Conservation (phyloP, 2,329 filamentous ascomycete species). For the Pseudocercospora cruenta region DNA sequence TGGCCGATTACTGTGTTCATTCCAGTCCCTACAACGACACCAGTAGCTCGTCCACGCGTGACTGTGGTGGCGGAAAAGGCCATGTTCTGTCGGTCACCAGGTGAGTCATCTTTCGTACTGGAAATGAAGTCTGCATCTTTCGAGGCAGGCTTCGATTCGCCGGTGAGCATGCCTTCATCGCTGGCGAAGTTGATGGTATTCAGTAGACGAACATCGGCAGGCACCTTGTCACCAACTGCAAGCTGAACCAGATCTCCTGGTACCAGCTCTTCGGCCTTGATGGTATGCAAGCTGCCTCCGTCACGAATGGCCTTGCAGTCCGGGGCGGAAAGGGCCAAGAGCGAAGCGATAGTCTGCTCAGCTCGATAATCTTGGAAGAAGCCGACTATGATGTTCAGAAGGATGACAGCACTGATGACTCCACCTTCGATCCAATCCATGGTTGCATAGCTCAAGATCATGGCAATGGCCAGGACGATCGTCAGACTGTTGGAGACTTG, state of each 20-base stretch:
- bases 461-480: conserved; percentile 57
- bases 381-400: conserved; percentile 49
- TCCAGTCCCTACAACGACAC: conserved; percentile 61
- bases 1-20: conserved; percentile 71
- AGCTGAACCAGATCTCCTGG: conserved; percentile 68
- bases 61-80: conserved; percentile 67
- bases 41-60: conserved; percentile 64
- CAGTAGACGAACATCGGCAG: conserved; percentile 65
- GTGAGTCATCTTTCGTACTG: conserved; percentile 49
- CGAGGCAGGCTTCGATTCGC: conserved; percentile 62
- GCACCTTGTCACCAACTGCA: conserved; percentile 68
- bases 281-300: conserved; percentile 52
- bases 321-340: conserved; percentile 60
- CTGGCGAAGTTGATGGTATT: conserved; percentile 75
- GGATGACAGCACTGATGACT: conserved; percentile 50
- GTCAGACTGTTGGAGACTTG: conserved; percentile 45
- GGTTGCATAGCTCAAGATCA: conserved; percentile 60
- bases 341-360: conserved; percentile 62
- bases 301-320: conserved; percentile 61
- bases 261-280: conserved; percentile 63
- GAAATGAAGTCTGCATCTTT: conserved; percentile 37
- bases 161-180: conserved; percentile 72
- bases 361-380: conserved; percentile 64
- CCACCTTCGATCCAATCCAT: conserved; percentile 52
- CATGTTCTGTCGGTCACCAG: conserved; percentile 67